Evolutionary conservation across 148 eudicot genomes (phyloP), one percentile per base, ranked within the genome.

Genomic region (Oxyria digyna): DNA sequence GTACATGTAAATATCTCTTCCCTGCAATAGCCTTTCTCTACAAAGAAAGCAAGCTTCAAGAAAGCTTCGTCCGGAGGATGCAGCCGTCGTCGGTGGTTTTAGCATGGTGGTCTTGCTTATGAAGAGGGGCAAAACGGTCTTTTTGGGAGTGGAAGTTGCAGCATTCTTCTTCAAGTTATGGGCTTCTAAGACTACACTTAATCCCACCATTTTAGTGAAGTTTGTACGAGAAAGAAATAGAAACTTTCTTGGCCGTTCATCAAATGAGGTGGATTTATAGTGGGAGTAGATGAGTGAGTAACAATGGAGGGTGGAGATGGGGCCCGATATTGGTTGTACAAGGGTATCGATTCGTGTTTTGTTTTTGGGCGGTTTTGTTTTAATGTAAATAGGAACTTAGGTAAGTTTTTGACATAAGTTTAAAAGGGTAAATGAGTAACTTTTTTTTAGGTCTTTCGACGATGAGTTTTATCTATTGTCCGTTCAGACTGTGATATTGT

Each of bases 1-100:
- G 81, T 83, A 83, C 84, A 83, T 83, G 74, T 83, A 83, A 76
- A 83, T 81, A 67, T 83, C 86, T 71, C 74, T 80, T 24, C 76
- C 74, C 20, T 79, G 81, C 74, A 80, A 80, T 42, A 83, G 84
- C 26, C 70, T 74, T 55, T 71, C 69, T 64, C 64, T 59, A 69
- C 86, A 83, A 42, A 83, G 81, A 68, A 69, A 83, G 71, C 86
- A 83, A 17, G 41, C 67, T 31, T 80, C 84, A 8, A 83, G 84
- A 67, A 80, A 78, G 35, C 71, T 41, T 12, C 37, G 18, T 40
- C 73, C 24, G 21, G 38, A 8, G 71, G 40, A n/a, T n/a, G n/a
- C n/a, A n/a, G n/a, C n/a, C 6, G 68, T 12, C 3, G 62, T 40
- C 24, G 69, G 52, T 24, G 75, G 69, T 29, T 71, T 80, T 10